Percentiles rank a stretch among this genome's conserved stretches.
These are phyloP conservation scores for Hemileccinum impolitum DNA, from an alignment of 768 basidiomycete species.

Conservation along the genomic window DNA sequence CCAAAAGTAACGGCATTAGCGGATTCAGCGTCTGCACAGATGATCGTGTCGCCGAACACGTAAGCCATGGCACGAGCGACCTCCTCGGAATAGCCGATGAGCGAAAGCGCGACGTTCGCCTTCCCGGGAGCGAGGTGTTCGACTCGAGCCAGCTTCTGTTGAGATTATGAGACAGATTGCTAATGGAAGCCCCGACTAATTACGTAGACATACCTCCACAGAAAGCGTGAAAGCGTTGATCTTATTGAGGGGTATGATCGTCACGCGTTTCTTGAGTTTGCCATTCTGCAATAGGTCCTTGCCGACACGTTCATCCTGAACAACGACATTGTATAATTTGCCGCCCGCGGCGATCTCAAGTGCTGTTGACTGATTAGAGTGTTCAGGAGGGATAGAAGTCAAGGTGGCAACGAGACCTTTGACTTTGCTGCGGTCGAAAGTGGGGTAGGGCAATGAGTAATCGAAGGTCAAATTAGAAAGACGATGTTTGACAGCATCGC, in stretches of 20 bases:
- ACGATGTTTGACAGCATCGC: slow-evolving; percentile 63
- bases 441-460: slow-evolving; percentile 70
- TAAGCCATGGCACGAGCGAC: slow-evolving; percentile 87
- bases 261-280: slow-evolving; percentile 80
- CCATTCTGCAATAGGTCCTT: slow-evolving; percentile 79
- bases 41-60: slow-evolving; percentile 90
- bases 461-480: slow-evolving; percentile 78
- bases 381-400: slow-evolving; percentile 65
- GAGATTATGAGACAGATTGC: background rate
- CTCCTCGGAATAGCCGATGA: slow-evolving; percentile 78
- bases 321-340: slow-evolving; percentile 89
- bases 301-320: slow-evolving; percentile 86
- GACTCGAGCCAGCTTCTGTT: slow-evolving; percentile 75
- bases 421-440: slow-evolving; percentile 82
- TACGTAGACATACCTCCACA: slow-evolving; percentile 40
- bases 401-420: slow-evolving; percentile 91
- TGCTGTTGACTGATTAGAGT: slow-evolving; percentile 82
- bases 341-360: slow-evolving; percentile 90
- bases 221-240: slow-evolving; percentile 63
- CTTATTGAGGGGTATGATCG: slow-evolving; percentile 91
- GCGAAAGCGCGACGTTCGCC: slow-evolving; percentile 82
- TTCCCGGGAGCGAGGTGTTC: slow-evolving; percentile 71
- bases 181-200: background rate
- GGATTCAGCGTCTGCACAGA: slow-evolving; percentile 84
- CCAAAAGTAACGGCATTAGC: slow-evolving; percentile 89